A percentile compares a stretch with the other conserved stretches of the same genome.
Conservation (phyloP, 2,329 filamentous ascomycete genomes). For the Aspergillus candidus region DNA sequence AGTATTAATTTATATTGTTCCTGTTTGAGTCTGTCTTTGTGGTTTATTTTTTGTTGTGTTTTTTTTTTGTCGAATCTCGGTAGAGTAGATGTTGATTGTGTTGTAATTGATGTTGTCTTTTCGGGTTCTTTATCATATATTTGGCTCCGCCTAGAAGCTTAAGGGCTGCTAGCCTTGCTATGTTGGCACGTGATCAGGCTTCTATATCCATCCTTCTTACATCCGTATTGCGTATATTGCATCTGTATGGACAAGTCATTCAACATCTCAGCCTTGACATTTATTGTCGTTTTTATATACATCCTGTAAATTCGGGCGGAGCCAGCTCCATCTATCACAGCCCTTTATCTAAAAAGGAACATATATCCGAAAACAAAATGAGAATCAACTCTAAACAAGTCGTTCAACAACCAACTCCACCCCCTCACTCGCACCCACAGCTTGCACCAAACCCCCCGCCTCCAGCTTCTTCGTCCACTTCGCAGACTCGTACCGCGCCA, state of each 20-base stretch:
- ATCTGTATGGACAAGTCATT: no score
- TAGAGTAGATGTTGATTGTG: conserved; percentile 5
- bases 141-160: no score
- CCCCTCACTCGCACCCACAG: conserved; percentile 10
- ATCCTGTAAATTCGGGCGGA: neutral
- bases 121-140: no score
- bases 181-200: no score
- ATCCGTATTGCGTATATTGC: no score
- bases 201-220: no score
- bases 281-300: neutral
- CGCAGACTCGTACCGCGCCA: conserved; percentile 42
- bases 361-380: neutral
- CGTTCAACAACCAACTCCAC: conserved; percentile 30
- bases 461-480: conserved; percentile 48
- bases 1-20: conserved; percentile 28
- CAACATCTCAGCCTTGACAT: neutral
- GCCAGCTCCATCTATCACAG: no score
- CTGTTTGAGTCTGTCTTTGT: conserved; percentile 1
- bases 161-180: no score
- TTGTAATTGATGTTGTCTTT: neutral
- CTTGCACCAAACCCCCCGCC: conserved; percentile 32
- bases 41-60: conserved; percentile 2
- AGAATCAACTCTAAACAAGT: conserved; percentile 20
- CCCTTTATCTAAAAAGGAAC: neutral
- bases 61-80: neutral